Percentiles rank a stretch among this genome's conserved stretches.
phyloP scores from a whole-genome alignment of 1,284 basidiomycete genomes.

The Inonotus obliquus region DNA sequence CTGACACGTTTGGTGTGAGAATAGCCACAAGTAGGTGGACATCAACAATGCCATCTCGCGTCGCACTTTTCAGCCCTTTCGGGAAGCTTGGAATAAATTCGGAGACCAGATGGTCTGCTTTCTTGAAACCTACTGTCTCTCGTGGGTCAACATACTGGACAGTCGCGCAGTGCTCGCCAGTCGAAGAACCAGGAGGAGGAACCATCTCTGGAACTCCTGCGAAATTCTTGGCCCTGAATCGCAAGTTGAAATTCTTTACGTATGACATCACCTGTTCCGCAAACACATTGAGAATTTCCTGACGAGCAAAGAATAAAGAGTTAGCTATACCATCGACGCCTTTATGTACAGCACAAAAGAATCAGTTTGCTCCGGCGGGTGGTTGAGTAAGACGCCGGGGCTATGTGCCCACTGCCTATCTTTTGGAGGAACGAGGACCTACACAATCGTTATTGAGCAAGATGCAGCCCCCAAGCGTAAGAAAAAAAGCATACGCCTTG shows the following conservation, averaged over 20 bases:
- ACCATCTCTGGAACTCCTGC: constrained; percentile 46
- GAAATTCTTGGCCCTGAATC: constrained; percentile 56
- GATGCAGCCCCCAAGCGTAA: neutral
- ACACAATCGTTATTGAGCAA: constrained; percentile 21
- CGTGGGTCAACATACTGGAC: constrained; percentile 46
- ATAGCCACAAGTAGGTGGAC: constrained; percentile 62
- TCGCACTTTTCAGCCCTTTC: constrained; percentile 48
- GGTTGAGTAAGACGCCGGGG: constrained; percentile 49
- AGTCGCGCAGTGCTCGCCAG: constrained; percentile 28
- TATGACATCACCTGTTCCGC: constrained; percentile 47
- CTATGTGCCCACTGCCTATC: constrained; percentile 68
- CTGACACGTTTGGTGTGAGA: constrained; percentile 60
- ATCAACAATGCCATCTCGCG: constrained; percentile 54
- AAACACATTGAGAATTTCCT: neutral
- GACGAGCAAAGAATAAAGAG: neutral
- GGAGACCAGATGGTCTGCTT: constrained; percentile 54
- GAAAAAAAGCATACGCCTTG: constrained; percentile 43
- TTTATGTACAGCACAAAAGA: constrained; percentile 76
- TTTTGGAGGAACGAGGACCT: constrained; percentile 49
- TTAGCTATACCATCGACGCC: constrained; percentile 38
- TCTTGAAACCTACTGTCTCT: constrained; percentile 56
- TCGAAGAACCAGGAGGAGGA: constrained; percentile 24
- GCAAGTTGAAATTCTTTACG: constrained; percentile 68
- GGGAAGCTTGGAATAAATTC: constrained; percentile 60
- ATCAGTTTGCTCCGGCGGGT: constrained; percentile 62